Conservation (phyloP, 2,329 filamentous ascomycete species). For the Xylariomycetidae sp. region DNA sequence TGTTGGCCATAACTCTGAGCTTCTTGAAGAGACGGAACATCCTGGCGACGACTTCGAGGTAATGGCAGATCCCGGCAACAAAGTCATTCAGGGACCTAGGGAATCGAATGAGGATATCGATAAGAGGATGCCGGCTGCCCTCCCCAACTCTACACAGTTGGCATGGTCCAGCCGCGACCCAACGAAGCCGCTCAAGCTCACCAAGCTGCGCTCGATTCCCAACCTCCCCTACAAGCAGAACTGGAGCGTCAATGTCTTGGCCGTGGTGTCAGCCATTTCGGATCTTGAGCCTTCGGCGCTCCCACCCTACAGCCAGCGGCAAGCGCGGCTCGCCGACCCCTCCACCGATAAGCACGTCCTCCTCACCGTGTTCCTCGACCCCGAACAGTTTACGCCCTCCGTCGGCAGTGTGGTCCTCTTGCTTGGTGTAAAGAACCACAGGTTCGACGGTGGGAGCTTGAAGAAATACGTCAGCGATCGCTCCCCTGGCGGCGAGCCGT, state of each 20-base stretch:
- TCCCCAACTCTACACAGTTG: conserved; percentile 9
- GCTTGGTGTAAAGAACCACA: conserved; percentile 51
- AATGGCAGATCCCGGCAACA: conserved; percentile 23
- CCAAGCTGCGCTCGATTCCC: conserved; percentile 42
- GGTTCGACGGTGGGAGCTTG: conserved; percentile 41
- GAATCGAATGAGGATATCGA: too few species aligned
- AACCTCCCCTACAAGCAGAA: conserved; percentile 51
- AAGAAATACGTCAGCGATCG: conserved; percentile 37
- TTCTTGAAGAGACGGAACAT: conserved; percentile 13
- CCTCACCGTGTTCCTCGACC: conserved; percentile 49
- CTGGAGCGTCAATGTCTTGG: conserved; percentile 51
- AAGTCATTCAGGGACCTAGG: too few species aligned
- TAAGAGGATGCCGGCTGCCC: too few species aligned
- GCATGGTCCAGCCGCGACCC: conserved; percentile 36
- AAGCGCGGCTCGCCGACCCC: conserved; percentile 43
- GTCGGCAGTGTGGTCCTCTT: conserved; percentile 46
- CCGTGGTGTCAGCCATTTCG: conserved; percentile 41
- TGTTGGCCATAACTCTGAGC: conserved; percentile 2
- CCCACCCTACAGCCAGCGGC: conserved; percentile 45
- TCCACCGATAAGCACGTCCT: conserved; percentile 47
- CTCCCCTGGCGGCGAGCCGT: conserved; percentile 22
- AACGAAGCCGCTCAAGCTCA: conserved; percentile 43
- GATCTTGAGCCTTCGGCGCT: conserved; percentile 42
- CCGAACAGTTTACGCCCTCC: conserved; percentile 39
- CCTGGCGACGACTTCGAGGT: conserved; percentile 35